Evolutionary conservation across 495 filamentous ascomycete species (phyloP).

Genomic region (Cudoniella acicularis): DNA sequence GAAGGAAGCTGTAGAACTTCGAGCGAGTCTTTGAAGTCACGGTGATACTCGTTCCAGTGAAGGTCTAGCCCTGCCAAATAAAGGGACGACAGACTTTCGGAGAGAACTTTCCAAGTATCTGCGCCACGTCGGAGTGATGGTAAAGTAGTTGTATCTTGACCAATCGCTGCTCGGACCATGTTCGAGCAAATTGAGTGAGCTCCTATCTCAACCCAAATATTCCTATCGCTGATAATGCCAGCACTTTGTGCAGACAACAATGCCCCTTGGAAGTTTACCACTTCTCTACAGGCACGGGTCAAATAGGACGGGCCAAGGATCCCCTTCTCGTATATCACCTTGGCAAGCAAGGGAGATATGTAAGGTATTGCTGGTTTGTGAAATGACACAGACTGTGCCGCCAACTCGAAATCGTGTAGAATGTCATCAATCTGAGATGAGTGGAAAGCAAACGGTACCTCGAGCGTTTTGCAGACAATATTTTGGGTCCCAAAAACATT

Average conservation of each 20-base stretch:
- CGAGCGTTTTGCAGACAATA: slow-evolving; percentile 61
- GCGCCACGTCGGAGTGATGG: slow-evolving; percentile 46
- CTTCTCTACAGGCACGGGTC: slow-evolving; percentile 58
- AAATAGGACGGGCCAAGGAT: slow-evolving; percentile 60
- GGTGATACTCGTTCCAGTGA: slow-evolving; percentile 74
- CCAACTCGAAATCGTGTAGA: slow-evolving; percentile 55
- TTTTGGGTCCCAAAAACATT: slow-evolving; percentile 54
- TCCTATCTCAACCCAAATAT: slow-evolving; percentile 63
- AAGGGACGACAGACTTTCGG: slow-evolving; percentile 52
- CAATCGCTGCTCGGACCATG: slow-evolving; percentile 65
- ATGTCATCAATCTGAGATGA: slow-evolving; percentile 76
- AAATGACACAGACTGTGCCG: slow-evolving; percentile 55
- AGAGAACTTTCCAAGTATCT: slow-evolving; percentile 61
- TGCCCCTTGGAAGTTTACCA: slow-evolving; percentile 69
- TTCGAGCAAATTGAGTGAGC: slow-evolving; percentile 62
- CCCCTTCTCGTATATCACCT: slow-evolving; percentile 51
- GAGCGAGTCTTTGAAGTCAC: slow-evolving; percentile 57
- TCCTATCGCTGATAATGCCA: slow-evolving; percentile 47
- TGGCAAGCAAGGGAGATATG: slow-evolving; percentile 63
- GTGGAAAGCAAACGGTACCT: slow-evolving; percentile 79
- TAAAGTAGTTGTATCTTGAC: slow-evolving; percentile 48
- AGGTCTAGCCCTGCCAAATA: slow-evolving; percentile 63
- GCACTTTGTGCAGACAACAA: slow-evolving; percentile 49
- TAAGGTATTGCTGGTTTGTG: slow-evolving; percentile 58
- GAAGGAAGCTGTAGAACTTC: slow-evolving; percentile 63